phyloP scores from a whole-genome alignment of 2,329 filamentous ascomycete species.

The Colletotrichum melonis region DNA sequence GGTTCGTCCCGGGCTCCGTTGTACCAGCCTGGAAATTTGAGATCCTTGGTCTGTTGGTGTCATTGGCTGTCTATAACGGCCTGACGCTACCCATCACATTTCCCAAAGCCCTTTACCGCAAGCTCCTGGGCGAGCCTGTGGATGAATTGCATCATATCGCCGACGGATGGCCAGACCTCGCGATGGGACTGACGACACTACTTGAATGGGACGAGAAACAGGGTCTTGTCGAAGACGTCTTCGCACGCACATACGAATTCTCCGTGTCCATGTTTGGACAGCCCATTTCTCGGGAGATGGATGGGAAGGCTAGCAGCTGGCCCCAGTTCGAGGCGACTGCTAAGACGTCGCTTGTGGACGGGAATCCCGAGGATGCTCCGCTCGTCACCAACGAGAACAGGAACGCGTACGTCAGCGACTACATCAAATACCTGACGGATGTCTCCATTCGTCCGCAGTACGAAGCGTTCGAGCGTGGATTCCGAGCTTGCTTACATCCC shows the following conservation, averaged over 20 bases:
- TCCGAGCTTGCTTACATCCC: slow-evolving; percentile 77
- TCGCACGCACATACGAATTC: slow-evolving; percentile 88
- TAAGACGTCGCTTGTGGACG: slow-evolving; percentile 45
- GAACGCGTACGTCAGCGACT: slow-evolving; percentile 82
- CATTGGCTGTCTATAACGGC: slow-evolving; percentile 92
- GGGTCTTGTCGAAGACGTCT: slow-evolving; percentile 83
- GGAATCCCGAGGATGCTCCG: slow-evolving; percentile 66
- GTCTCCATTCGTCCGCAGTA: slow-evolving; percentile 82
- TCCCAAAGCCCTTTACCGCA: slow-evolving; percentile 84
- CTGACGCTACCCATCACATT: slow-evolving; percentile 92
- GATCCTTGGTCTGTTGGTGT: slow-evolving; percentile 87
- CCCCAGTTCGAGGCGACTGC: slow-evolving; percentile 58
- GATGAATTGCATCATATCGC: slow-evolving; percentile 80
- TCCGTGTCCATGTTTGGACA: slow-evolving; percentile 71
- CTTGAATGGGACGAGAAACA: slow-evolving; percentile 81
- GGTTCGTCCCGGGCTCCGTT: slow-evolving; percentile 86
- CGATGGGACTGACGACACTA: slow-evolving; percentile 78
- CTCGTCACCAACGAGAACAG: slow-evolving; percentile 87
- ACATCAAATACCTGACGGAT: slow-evolving; percentile 85
- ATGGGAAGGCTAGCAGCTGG: slow-evolving; percentile 55
- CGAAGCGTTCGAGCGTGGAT: slow-evolving; percentile 83
- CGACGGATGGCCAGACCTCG: slow-evolving; percentile 89
- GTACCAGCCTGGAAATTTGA: slow-evolving; percentile 93
- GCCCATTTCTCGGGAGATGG: slow-evolving; percentile 69
- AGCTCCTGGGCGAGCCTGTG: slow-evolving; percentile 77